Base-by-base conservation (phyloP, 768 basidiomycete species). In the Bullera alba region DNA sequence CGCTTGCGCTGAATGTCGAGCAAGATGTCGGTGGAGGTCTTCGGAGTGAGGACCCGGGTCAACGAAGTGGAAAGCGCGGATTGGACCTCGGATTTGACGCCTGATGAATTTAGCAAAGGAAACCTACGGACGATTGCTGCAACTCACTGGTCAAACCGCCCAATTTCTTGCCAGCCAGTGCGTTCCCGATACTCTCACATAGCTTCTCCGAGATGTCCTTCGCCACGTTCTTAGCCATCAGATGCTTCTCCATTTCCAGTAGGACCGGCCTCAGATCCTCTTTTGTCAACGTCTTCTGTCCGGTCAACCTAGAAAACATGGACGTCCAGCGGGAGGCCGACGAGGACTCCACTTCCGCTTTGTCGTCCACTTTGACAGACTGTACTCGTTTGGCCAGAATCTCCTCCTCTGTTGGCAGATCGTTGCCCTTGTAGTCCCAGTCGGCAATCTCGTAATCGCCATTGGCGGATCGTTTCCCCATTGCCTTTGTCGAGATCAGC, bases 191-290 rank as follows among this genome's bases (percentile, higher is more conserved):
- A 5, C 86, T 82, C 68, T 93, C 90, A 63, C 91, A 93, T 10
- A 99, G 81, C 71, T 91, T 89, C 54, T 92, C 89, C 12, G 92
- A 79, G 56, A 97, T 96, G 52, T 92, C 90, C 72, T 82, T 87
- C 3, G 95, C 95, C 4, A 99, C 95, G 64, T 99, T 99, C 78
- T 97, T 97, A 75, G 85, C 83, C 91, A 96, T 96, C 38, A 99
- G 77, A 73, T 96, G 93, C 54, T 92, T 88, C 71, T 93, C 91
- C 91, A 97, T 97, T 16, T 83, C 87, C 44, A 85, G 85, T 38
- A 97, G 70, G 0, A 93, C 86, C 6, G 93, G 93, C 58, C 81
- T 80, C 47, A 97, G 72, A 70, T 97, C 93, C 32, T 81, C 78
- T 48, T 87, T 80, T 1, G 85, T 85, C 48, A 99, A 75, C 2